Base-by-base conservation (phyloP, 257 asterid genomes). In the Linderniella brevidens region DNA sequence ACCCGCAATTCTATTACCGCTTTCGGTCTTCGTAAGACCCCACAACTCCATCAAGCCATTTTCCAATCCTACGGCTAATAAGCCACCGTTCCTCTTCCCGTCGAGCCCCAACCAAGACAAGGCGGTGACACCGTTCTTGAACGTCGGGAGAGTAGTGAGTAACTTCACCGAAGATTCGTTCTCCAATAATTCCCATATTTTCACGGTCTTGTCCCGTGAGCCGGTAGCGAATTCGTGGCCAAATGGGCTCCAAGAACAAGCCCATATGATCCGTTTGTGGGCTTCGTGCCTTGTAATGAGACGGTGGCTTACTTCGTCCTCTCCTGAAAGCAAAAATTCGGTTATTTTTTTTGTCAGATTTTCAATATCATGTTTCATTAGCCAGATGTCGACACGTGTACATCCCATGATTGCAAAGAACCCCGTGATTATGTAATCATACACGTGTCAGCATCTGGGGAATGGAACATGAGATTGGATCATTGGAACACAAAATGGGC, bases 231-330 rank as follows among this genome's bases (percentile, higher is more conserved):
- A 90, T 68, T 79, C 85, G 37, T 80, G 85, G 18, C 80, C 69
- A 37, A 65, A 76, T 0, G 94, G 94, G 68, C 78, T 84, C 98
- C 98, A 85, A 13, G 93, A 76, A 68, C 98, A 78, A 1, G 94
- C 75, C 98, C 98, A 85, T 64, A 90, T 79, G 46, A 90, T 90
- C 72, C 94, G 61, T 72, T 81, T 84, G 46, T 90, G 96, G 54
- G 88, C 98, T 54, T 84, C 96, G 55, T 79, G 94, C 71, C 63
- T 77, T 13, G 60, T 41, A n/a, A 76, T 60, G 0, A 85, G 80
- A 58, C 74, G 58, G 52, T 71, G 73, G 42, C 52, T 63, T 56
- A 73, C 54, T 69, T 75, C 77, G 50, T 73, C 80, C n/a, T 54
- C 43, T 58, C 77, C 94, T 83, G 72, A 19, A 57, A 39, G 13